Evolutionary conservation across 768 basidiomycete species (phyloP).

Genomic region (Suillus subalutaceus): DNA sequence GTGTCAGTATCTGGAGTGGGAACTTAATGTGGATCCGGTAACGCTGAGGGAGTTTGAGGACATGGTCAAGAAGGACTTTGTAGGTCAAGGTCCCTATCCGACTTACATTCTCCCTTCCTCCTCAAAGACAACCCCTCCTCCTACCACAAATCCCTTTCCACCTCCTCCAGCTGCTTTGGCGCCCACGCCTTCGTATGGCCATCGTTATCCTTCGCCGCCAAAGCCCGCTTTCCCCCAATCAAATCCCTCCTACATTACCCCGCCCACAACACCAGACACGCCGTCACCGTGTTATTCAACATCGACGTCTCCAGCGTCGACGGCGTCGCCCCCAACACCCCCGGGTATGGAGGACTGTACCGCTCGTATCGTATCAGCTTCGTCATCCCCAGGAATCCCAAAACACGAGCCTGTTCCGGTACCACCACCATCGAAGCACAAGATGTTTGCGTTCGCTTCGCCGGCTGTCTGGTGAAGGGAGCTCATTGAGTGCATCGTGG

Average conservation of each 20-base stretch:
- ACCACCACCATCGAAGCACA: constrained; percentile 46
- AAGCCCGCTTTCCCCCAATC: constrained; percentile 24
- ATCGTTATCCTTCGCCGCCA: constrained; percentile 34
- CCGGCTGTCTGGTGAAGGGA: constrained; percentile 74
- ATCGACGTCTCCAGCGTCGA: constrained; percentile 61
- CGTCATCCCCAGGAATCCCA: constrained; percentile 35
- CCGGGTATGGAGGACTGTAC: constrained; percentile 52
- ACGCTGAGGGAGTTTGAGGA: constrained; percentile 64
- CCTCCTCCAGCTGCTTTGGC: constrained; percentile 31
- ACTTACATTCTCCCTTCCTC: constrained; percentile 63
- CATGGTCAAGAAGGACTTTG: constrained; percentile 64
- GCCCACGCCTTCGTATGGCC: constrained; percentile 32
- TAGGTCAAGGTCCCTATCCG: constrained; percentile 58
- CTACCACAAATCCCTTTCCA: constrained; percentile 35
- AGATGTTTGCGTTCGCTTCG: constrained; percentile 68
- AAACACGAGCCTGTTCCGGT: constrained; percentile 27
- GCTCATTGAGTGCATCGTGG: constrained; percentile 21
- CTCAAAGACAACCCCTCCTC: constrained; percentile 56
- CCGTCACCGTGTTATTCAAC: constrained; percentile 54
- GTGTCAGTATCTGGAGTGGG: constrained; percentile 92
- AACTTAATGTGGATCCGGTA: constrained; percentile 70
- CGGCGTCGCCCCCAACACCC: constrained; percentile 64
- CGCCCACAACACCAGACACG: constrained; percentile 51
- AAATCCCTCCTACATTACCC: constrained; percentile 25
- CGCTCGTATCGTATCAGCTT: constrained; percentile 49